Base-by-base conservation (phyloP, 78 protist species). In the Diacronema lutheri region DNA sequence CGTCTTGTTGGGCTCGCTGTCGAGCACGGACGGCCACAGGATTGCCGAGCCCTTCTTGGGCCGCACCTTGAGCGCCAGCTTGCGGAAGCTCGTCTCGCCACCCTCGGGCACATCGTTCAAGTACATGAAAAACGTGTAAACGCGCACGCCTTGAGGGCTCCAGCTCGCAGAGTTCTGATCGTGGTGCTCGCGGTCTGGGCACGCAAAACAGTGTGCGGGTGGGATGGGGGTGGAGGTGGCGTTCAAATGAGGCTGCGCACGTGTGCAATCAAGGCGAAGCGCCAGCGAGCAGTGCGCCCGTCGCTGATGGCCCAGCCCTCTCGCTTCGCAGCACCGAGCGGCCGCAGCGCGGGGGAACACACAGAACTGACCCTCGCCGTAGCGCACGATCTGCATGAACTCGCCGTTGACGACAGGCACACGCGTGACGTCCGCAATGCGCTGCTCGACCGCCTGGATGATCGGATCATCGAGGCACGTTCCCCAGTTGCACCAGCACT, bases 121-220 rank as follows among this genome's bases (percentile, higher is more conserved):
- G 79, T 71, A 71, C 13, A 71, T 56, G 79, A 71, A 71, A 20
- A 71, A 71, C 23, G 79, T 71, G 79, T 16, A 71, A 14, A 41
- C 79, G 79, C 79, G 79, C 19, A 56, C 50, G 21, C 79, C 79
- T 35, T 25, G n/a, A 0, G 14, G 71, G 71, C 41, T 12, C n/a
- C n/a, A 31, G 10, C 35, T 6, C 6, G 71, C 41, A 5, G 41
- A 64, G 71, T 11, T 25, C n/a, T n/a, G 71, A 2, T 58, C 33
- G 64, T 58, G 64, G 26, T 58, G 33, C 64, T 16, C 64, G 25
- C 3, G 3, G 64, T 58, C 71, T 9, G 38, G 13, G 38, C 35
- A n/a, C 9, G 71, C 35, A 5, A 23, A 16, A 9, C n/a, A 5
- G 68, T 19, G 68, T 61, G 68, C 56, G 56, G 56, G 20, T 4